Evolutionary conservation across 345 rosid species (phyloP), one percentile per base, ranked within the genome.

Genomic region (Heritiera littoralis): DNA sequence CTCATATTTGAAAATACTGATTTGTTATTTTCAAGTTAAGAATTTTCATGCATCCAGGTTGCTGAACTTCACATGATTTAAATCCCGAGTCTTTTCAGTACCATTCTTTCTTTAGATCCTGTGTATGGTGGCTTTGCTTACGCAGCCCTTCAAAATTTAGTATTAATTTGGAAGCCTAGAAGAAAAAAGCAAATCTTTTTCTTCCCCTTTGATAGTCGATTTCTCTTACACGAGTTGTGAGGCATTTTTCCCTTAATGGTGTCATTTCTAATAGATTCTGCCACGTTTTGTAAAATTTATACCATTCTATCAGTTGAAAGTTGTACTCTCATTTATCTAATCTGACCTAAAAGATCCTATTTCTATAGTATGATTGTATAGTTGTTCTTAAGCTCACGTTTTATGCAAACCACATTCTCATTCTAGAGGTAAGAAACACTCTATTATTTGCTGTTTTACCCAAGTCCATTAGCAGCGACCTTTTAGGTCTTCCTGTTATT

Each of bases 21-120:
- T 15, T 64, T 65, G n/a, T 38, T 15, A 6, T 15, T 38, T 2
- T 38, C 45, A 64, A 64, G 67, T 32, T 35, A 35, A 14, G n/a
- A 35, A 1, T 15, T 58, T 68, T 72, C 1, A 30, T 72, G 56
- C 58, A 38, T 66, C 66, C 78, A 88, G 97, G 94, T 93, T 67
- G 97, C 93, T 80, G 97, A 92, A 84, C 84, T 93, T 70, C 92
- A 92, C 81, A 90, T 83, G 84, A 91, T 90, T 69, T 93, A 79
- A 80, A 77, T 83, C 88, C 73, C 86, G 54, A 85, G 89, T 70
- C 85, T 90, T 46, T 80, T 90, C 69, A 86, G 79, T 77, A 78
- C 81, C 58, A 86, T 90, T 66, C 92, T 90, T 66, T 87, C 89
- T 41, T 79, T 89, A 64, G 89, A 89, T 76, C 89, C 92, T 74